Evolutionary conservation across 2,329 filamentous ascomycete species (phyloP), one percentile per base, ranked within the genome.

Genomic region (Whalleya microplaca): DNA sequence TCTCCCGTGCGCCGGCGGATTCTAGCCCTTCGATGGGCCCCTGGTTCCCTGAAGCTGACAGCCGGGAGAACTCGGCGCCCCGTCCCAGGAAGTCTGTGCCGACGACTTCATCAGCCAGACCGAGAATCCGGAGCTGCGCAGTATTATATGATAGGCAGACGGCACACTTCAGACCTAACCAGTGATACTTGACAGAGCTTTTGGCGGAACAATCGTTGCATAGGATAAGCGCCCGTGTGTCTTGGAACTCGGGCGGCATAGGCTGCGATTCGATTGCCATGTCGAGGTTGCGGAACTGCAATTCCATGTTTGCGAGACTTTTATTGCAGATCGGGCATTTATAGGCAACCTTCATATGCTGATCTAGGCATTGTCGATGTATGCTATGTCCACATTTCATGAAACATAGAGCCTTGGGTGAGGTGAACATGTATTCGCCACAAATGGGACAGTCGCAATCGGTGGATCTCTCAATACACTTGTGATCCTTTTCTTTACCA

Each of bases 401-500:
- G 69, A 96, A 96, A 20, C 96, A 92, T 7, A 98, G 92, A 0
- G 90, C 87, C 53, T 87, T 86, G 2, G 91, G 89, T 8, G 94
- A 96, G 2, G 90, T 96, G 73, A 98, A 98, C 80, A 99, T 90
- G 72, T 96, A 96, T 58, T 97, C 93, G 62, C 93, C 90, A 73
- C 95, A 99, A 54, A 99, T 96, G 3, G 95, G 95, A 72, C 95
- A 99, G 71, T 98, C 90, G 70, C 92, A 96, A 71, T 99, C 93
- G 29, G 92, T 96, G 8, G 92, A 93, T 47, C 92, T 85, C 73
- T 98, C 95, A 64, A 98, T 94, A 70, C 95, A 99, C 65, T 91
- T 92, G 77, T 99, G 95, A 6, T 89, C 90, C 42, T 84, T 86
- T 68, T 91, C 88, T 55, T 92, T 91, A 2, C 89, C 87, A 64